phyloP scores from a whole-genome alignment of 345 rosid genomes.

The Citrus hindsii region DNA sequence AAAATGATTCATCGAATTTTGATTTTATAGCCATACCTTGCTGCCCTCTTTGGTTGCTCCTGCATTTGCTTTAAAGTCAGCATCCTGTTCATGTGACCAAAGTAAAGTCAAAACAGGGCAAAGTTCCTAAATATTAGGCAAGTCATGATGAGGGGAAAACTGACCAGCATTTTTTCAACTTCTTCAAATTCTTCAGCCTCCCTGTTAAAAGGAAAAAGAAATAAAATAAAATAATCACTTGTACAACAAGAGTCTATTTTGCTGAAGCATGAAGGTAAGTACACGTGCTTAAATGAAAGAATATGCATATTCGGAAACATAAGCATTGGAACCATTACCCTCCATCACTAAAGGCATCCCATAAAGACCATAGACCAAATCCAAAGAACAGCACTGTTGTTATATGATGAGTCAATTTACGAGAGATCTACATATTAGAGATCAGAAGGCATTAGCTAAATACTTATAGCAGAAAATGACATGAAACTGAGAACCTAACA shows the following conservation, averaged over 20 bases:
- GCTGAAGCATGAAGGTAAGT: background rate
- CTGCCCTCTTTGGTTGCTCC: slow-evolving; percentile 40
- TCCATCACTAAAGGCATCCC: slow-evolving; percentile 71
- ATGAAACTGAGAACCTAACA: background rate
- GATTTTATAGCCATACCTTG: slow-evolving; percentile 44
- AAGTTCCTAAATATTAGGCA: background rate
- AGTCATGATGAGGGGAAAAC: slow-evolving; percentile 16
- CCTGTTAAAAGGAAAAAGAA: slow-evolving; percentile 33
- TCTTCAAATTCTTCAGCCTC: slow-evolving; percentile 79
- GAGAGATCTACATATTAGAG: slow-evolving; percentile 63
- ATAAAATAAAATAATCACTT: background rate
- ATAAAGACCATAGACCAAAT: slow-evolving; percentile 84
- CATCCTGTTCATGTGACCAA: slow-evolving; percentile 44
- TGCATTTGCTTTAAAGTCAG: slow-evolving; percentile 55
- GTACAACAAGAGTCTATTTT: background rate
- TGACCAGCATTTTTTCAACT: slow-evolving; percentile 85
- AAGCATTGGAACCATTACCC: slow-evolving; percentile 42
- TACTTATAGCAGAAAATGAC: background rate
- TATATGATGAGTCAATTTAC: slow-evolving; percentile 84
- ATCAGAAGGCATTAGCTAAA: slow-evolving; percentile 4
- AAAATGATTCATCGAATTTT: background rate
- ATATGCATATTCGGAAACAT: background rate
- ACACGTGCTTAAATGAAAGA: background rate
- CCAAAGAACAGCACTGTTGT: slow-evolving; percentile 78
- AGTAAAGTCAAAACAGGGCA: slow-evolving; percentile 7